Evolutionary conservation across 768 basidiomycete species (phyloP).

Genomic region (Lactarius pseudohatsudake): DNA sequence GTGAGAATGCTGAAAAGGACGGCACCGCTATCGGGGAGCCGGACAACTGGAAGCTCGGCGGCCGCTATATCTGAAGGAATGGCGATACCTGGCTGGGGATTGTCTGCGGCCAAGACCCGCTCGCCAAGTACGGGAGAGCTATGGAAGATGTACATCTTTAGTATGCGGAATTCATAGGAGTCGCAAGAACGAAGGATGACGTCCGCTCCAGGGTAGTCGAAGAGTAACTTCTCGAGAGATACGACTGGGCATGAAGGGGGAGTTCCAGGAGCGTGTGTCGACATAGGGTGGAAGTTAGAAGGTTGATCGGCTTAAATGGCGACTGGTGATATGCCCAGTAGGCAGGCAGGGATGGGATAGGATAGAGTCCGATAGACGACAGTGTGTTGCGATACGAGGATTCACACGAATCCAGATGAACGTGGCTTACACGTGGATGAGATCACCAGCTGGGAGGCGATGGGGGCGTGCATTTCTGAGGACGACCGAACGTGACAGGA

Average conservation of each 20-base stretch:
- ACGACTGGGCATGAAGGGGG: neutral
- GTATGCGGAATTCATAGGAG: conserved; percentile 44
- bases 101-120: conserved; percentile 25
- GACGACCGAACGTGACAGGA: too few relatives aligned
- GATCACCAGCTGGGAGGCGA: neutral
- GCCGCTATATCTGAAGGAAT: neutral
- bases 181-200: conserved; percentile 45
- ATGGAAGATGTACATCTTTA: conserved; percentile 43
- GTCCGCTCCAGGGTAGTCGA: conserved; percentile 46
- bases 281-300: conserved; percentile 1
- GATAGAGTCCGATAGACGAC: neutral
- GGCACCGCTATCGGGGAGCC: neutral
- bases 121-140: conserved; percentile 43
- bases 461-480: too few relatives aligned
- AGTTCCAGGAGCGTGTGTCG: neutral
- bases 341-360: neutral
- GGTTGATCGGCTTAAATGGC: neutral
- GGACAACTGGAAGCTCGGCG: neutral
- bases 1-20: conserved; percentile 14
- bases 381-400: neutral
- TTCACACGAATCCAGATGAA: neutral
- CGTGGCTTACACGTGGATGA: neutral
- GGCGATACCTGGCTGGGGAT: neutral
- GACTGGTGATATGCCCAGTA: neutral
- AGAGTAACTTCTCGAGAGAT: conserved; percentile 28